Base-by-base conservation (phyloP, 164 flowering plant genomes). In the Sextonia rubra region DNA sequence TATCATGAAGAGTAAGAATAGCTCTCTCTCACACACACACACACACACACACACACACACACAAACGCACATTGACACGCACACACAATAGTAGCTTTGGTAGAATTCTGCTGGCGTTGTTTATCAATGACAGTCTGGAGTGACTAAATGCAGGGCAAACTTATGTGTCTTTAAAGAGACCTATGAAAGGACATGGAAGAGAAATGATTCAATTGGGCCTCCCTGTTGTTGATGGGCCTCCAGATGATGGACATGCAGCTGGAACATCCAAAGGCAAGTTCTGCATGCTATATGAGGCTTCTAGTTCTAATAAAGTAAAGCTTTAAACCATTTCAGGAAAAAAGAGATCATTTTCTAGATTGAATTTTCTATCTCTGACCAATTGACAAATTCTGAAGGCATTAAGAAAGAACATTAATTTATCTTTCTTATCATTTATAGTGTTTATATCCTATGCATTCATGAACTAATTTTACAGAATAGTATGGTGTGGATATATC, bases 131-230 rank as follows among this genome's bases (percentile, higher is more conserved):
- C 26, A 7, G 29, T 68, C 44, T 12, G 17, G 20, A 18, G 69
- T 67, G 60, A 29, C 66, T 27, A 73, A 71, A 75, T 83, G 80
- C 95, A 93, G 97, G 97, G 71, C 95, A 86, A 62, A 81, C 91
- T 8, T 93, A 79, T 85, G 80, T 85, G 58, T 77, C 72, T 55
- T 86, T 85, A 63, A 90, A 86, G 82, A 87, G 92, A 78, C 98
- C 97, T 68, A 84, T 81, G 80, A 89, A 80, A 77, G 98, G 98
- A 64, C 93, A 83, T 81, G 98, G 97, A 63, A 85, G 98, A 83
- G 97, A 93, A 82, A 85, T 87, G 82, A 86, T 93, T 79, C 98
- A 93, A 75, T 74, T 93, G 64, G 97, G 98, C 26, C 56, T 81
- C 60, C 89, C 95, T 2, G 75, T 88, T 76, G 85, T 76, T n/a